These are phyloP conservation scores for Boletus smithii DNA, from an alignment of 1,284 basidiomycete species.

Conservation along the genomic window DNA sequence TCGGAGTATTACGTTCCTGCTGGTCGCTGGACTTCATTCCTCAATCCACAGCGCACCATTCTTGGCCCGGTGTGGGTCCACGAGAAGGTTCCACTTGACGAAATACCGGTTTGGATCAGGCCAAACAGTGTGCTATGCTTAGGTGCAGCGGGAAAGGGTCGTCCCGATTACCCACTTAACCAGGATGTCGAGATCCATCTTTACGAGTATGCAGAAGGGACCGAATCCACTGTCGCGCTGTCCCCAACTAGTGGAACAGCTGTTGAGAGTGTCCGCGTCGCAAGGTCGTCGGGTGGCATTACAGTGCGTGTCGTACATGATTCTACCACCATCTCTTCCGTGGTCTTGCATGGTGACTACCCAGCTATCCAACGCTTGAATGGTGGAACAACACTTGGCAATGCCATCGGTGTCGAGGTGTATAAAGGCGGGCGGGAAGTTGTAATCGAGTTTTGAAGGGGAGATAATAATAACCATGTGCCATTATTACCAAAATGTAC, in stretches of 20 bases:
- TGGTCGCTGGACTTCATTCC: constrained; percentile 67
- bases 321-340: constrained; percentile 9
- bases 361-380: constrained; percentile 8
- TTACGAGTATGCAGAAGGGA: constrained; percentile 32
- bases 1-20: constrained; percentile 67
- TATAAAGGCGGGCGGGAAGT: neutral
- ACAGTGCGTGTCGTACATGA: constrained; percentile 5
- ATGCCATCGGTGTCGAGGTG: constrained; percentile 2
- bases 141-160: constrained; percentile 50
- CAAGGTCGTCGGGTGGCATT: constrained; percentile 13
- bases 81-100: constrained; percentile 53
- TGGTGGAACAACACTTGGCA: constrained; percentile 11
- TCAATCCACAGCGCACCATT: constrained; percentile 46
- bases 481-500: too few species aligned
- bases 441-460: neutral
- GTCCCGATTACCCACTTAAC: constrained; percentile 65
- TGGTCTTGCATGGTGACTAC: constrained; percentile 19
- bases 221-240: constrained; percentile 11
- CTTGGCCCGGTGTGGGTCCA: constrained; percentile 55
- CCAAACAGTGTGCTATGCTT: constrained; percentile 48
- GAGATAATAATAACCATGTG: too few species aligned
- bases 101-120: constrained; percentile 67
- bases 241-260: constrained; percentile 9
- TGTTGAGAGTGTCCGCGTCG: constrained; percentile 7
- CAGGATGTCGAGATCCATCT: constrained; percentile 36